phyloP scores from a whole-genome alignment of 305 asterid species.

The Solanum hybrid region DNA sequence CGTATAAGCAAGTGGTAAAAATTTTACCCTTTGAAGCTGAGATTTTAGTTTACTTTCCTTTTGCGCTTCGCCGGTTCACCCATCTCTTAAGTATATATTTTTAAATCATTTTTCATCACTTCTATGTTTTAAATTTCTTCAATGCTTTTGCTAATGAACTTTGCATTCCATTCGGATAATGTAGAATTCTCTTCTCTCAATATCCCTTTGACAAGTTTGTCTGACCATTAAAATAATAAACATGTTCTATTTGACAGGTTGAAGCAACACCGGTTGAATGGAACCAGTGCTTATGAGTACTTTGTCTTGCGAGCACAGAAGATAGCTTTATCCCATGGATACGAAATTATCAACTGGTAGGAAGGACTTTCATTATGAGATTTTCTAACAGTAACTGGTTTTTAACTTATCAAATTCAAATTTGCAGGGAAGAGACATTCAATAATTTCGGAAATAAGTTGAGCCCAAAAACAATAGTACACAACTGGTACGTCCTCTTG shows the following conservation, averaged over 20 bases:
- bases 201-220: neutral
- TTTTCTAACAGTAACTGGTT: neutral
- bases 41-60: neutral
- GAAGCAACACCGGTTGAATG: slow-evolving; percentile 24
- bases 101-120: neutral
- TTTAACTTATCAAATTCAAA: neutral
- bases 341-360: slow-evolving; percentile 90
- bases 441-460: slow-evolving; percentile 67
- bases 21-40: neutral
- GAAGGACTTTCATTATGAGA: neutral
- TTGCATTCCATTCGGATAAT: neutral
- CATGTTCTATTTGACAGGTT: slow-evolving; percentile 40
- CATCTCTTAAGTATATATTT: neutral
- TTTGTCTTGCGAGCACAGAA: slow-evolving; percentile 79
- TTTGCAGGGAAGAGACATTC: slow-evolving; percentile 87
- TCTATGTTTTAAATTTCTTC: neutral
- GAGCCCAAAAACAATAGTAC: slow-evolving; percentile 68
- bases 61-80: neutral
- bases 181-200: neutral
- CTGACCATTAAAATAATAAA: neutral
- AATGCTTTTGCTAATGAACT: neutral
- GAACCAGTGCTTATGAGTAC: slow-evolving; percentile 54
- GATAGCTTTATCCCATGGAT: slow-evolving; percentile 84
- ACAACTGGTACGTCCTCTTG: slow-evolving; percentile 57
- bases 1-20: slow-evolving; percentile 63